Percentiles rank a stretch among this genome's conserved stretches.
Evolutionary conservation across 177 flowering plant species (phyloP).

Genomic region (Vitis hybrid): DNA sequence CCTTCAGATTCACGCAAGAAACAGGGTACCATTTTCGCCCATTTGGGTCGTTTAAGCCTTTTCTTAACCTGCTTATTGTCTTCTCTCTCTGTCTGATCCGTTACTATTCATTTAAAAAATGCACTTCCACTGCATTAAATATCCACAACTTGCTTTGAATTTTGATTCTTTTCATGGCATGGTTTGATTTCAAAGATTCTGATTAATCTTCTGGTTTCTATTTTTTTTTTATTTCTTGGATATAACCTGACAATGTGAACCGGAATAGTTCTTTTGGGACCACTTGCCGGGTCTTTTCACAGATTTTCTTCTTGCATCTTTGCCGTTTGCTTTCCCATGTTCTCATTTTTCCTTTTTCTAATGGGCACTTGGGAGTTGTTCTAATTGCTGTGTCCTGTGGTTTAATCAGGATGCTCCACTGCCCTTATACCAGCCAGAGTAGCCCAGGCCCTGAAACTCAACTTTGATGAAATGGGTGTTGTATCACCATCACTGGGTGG

Average conservation of each 20-base stretch:
- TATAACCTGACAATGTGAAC: no score
- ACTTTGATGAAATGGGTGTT: slow-evolving; percentile 29
- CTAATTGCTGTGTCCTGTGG: neutral
- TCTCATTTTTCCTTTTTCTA: no score
- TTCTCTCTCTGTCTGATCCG: no score
- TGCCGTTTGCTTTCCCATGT: no score
- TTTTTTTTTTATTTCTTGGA: no score
- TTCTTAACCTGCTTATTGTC: neutral
- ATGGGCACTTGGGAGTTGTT: neutral
- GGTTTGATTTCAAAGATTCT: neutral
- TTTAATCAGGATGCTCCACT: slow-evolving; percentile 30
- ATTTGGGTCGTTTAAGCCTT: neutral
- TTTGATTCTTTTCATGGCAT: neutral
- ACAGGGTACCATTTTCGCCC: slow-evolving; percentile 16
- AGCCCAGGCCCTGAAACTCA: slow-evolving; percentile 28
- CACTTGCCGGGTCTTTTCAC: no score
- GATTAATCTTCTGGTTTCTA: no score
- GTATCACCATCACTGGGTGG: slow-evolving; percentile 5
- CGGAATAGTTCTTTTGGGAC: no score
- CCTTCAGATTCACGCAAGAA: slow-evolving; percentile 26
- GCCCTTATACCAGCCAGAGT: slow-evolving; percentile 38
- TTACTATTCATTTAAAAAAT: no score
- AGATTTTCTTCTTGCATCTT: no score
- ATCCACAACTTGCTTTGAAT: neutral
- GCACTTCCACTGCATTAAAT: neutral